Conservation (phyloP, 2,329 filamentous ascomycete genomes). For the Aspergillus bombycis region DNA sequence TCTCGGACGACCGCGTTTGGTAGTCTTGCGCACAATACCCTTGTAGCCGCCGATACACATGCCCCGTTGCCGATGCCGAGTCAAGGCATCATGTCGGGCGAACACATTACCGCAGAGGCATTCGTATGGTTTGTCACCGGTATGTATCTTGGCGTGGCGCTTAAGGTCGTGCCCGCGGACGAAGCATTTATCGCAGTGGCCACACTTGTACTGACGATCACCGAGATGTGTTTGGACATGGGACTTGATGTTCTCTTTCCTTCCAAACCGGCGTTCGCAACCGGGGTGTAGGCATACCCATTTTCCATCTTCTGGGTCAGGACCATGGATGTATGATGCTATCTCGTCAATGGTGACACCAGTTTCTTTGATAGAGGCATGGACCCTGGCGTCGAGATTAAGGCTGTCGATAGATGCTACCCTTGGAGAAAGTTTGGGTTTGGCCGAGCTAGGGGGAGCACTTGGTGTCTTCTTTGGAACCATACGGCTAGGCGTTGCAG, state of each 20-base stretch:
- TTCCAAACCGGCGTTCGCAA: slow-evolving; percentile 89
- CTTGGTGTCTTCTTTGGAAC: slow-evolving; percentile 25
- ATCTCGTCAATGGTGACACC: slow-evolving; percentile 88
- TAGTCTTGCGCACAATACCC: slow-evolving; percentile 69
- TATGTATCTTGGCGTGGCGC: slow-evolving; percentile 96
- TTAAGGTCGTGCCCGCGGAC: slow-evolving; percentile 97
- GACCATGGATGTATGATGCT: slow-evolving; percentile 71
- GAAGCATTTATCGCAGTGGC: slow-evolving; percentile 91
- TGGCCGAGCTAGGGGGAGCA: slow-evolving; percentile 27
- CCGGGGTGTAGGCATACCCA: slow-evolving; percentile 76
- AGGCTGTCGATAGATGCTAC: slow-evolving; percentile 51
- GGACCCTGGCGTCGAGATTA: slow-evolving; percentile 58
- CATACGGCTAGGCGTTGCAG: slow-evolving; percentile 28
- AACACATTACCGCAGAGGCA: slow-evolving; percentile 95
- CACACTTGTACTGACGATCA: slow-evolving; percentile 92
- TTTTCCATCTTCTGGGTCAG: slow-evolving; percentile 73
- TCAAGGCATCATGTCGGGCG: slow-evolving; percentile 91
- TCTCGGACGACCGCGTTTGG: slow-evolving; percentile 68
- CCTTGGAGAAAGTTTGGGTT: slow-evolving; percentile 45
- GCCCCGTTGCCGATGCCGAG: slow-evolving; percentile 88
- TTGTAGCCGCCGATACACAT: slow-evolving; percentile 97
- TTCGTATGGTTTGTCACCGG: slow-evolving; percentile 90
- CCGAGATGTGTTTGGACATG: slow-evolving; percentile 98
- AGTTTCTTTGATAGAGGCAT: slow-evolving; percentile 71
- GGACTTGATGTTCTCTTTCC: slow-evolving; percentile 98